phyloP scores from a whole-genome alignment of 1,284 basidiomycete species.

The Hymenochaete sp. region DNA sequence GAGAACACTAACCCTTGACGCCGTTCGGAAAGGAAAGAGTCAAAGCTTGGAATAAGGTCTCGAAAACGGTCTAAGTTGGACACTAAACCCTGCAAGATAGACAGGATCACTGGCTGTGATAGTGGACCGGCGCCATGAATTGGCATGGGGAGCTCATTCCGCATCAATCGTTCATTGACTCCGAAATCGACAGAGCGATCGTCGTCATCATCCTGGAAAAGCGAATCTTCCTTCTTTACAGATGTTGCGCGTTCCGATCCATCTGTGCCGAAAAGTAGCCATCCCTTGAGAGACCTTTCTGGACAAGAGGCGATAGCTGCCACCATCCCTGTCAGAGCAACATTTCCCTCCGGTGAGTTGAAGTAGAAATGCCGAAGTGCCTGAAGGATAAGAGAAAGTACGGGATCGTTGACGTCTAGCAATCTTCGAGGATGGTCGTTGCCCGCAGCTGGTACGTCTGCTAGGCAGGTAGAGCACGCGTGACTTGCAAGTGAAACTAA shows the following conservation, averaged over 20 bases:
- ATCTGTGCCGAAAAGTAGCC: slow-evolving; percentile 64
- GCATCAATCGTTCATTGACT: slow-evolving; percentile 56
- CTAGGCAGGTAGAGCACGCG: slow-evolving; percentile 41
- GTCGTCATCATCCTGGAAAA: slow-evolving; percentile 45
- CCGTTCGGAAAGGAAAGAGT: slow-evolving; percentile 77
- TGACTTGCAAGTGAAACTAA: slow-evolving; percentile 60
- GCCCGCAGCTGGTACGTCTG: slow-evolving; percentile 29
- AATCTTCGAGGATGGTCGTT: slow-evolving; percentile 52
- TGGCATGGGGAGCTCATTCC: slow-evolving; percentile 48
- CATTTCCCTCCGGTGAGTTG: slow-evolving; percentile 80
- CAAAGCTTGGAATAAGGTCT: slow-evolving; percentile 68
- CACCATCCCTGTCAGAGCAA: slow-evolving; percentile 79
- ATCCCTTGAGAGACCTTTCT: slow-evolving; percentile 78
- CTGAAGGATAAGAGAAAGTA: slow-evolving; percentile 66
- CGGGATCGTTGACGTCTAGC: slow-evolving; percentile 71
- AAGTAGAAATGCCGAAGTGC: slow-evolving; percentile 73
- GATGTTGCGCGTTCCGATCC: slow-evolving; percentile 24
- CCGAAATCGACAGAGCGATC: slow-evolving; percentile 71
- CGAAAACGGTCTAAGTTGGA: slow-evolving; percentile 76
- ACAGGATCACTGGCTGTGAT: slow-evolving; percentile 69
- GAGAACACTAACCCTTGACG: slow-evolving; percentile 86
- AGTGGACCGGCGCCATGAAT: slow-evolving; percentile 60
- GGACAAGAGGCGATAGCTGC: slow-evolving; percentile 76
- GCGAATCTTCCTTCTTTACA: slow-evolving; percentile 20
- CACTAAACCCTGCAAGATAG: slow-evolving; percentile 70